These are phyloP conservation scores for Zizania latifolia DNA, from an alignment of 176 grass and related monocot genomes.

Conservation along the genomic window DNA sequence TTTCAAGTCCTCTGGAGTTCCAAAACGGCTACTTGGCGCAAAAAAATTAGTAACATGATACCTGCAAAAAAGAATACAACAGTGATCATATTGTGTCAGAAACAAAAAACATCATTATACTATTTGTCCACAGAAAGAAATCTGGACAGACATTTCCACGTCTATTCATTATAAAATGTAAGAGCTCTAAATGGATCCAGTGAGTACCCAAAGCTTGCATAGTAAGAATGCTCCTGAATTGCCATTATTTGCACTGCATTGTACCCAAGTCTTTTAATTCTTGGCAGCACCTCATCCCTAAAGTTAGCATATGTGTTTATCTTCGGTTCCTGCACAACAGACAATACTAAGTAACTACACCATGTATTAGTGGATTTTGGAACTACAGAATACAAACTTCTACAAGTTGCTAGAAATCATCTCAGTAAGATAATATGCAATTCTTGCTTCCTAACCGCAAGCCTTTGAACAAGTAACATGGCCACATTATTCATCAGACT, in stretches of 20 bases:
- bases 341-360: neutral
- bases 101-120: neutral
- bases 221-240: constrained; percentile 98
- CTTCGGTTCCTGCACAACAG: constrained; percentile 65
- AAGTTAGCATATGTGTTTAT: constrained; percentile 92
- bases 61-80: constrained; percentile 36
- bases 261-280: constrained; percentile 96
- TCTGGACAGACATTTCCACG: neutral
- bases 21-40: constrained; percentile 97
- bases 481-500: neutral
- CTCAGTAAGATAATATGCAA: neutral
- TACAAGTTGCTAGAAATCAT: neutral
- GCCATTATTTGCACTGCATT: constrained; percentile 99
- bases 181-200: constrained; percentile 13
- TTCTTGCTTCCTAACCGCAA: constrained; percentile 3
- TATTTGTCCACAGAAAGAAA: neutral
- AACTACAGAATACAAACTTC: neutral
- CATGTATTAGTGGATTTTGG: neutral
- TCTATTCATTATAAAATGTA: neutral
- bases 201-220: constrained; percentile 92
- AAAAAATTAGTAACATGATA: constrained; percentile 99
- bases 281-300: constrained; percentile 87
- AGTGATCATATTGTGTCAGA: constrained; percentile 11
- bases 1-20: constrained; percentile 93
- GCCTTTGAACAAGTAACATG: neutral